Evolutionary conservation across 148 eudicot species (phyloP), one percentile per base, ranked within the genome.

Genomic region (Chenopodium album): DNA sequence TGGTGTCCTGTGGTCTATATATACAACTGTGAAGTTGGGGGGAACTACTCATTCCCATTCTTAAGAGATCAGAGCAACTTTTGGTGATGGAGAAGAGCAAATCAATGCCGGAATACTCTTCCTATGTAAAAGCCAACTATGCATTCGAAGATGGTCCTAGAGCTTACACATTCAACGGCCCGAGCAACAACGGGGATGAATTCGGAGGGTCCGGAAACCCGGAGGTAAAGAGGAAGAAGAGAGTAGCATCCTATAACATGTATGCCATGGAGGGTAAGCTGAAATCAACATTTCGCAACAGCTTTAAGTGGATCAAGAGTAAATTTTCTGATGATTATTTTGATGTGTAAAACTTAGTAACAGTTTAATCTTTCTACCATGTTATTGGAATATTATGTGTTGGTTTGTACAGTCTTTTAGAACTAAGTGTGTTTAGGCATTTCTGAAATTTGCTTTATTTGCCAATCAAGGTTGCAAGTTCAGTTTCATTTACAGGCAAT

Each of bases 261-360:
- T 95, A 92, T 76, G 79, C 99, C 9, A 71, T 86, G 85, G 99
- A 95, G 91, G 98, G 95, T 83, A 95, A 91, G 92, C 85, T 95
- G 84, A 94, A 95, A 78, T 91, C 92, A 4, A 91, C 94, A 5
- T 70, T 93, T 14, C 78, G 88, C 71, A 93, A 90, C 89, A 92
- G 99, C 88, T 88, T 92, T 84, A 92, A 94, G 90, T 92, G 98
- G 99, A 88, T 95, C 91, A 95, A 95, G 93, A 90, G 85, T 86
- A 95, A 94, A 84, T 88, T 95, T 71, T 76, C 78, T 1, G 88
- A 88, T 81, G 82, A 79, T 79, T 81, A 66, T 79, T 91, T 81
- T 80, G 88, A 86, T 78, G 86, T 78, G 23, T 77, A 50, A 50
- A 56, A 56, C 62, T 56, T 19, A 56, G 20, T 1, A 56, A n/a